Conservation (phyloP, 164 flowering plant species). For the Tetrastigma voinierianum region DNA sequence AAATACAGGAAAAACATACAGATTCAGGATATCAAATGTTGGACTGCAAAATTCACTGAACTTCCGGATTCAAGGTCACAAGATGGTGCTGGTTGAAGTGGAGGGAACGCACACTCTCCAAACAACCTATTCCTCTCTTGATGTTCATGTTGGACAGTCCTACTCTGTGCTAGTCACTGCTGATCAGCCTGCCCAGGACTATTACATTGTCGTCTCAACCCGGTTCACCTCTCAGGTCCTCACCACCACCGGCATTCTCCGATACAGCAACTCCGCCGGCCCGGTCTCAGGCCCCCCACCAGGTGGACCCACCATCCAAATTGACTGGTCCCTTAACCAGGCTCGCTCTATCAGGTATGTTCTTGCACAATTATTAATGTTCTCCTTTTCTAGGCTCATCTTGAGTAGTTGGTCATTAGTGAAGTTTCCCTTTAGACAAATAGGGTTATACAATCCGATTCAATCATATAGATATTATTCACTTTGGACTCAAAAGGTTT, state of each 20-base stretch:
- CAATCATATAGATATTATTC: no score
- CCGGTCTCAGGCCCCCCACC: slow-evolving; percentile 62
- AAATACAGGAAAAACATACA: slow-evolving; percentile 76
- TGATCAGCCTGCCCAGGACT: slow-evolving; percentile 69
- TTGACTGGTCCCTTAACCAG: slow-evolving; percentile 86
- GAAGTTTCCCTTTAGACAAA: not conserved
- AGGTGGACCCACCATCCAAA: slow-evolving; percentile 78
- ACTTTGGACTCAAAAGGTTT: no score
- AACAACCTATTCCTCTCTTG: slow-evolving; percentile 67
- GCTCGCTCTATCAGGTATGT: slow-evolving; percentile 76
- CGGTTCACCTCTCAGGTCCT: slow-evolving; percentile 58
- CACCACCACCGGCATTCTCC: slow-evolving; percentile 62
- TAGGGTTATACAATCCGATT: no score
- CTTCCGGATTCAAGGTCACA: slow-evolving; percentile 75
- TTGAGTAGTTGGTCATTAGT: not conserved
- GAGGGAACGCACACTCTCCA: slow-evolving; percentile 89
- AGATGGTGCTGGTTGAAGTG: slow-evolving; percentile 71
- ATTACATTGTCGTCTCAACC: slow-evolving; percentile 60
- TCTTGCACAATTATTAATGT: not conserved
- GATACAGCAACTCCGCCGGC: slow-evolving; percentile 59
- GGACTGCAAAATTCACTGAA: slow-evolving; percentile 76
- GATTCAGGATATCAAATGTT: slow-evolving; percentile 80
- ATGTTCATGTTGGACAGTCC: slow-evolving; percentile 82
- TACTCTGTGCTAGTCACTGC: slow-evolving; percentile 79
- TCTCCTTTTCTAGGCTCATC: no score